These are phyloP conservation scores for Penicillium bovifimosum DNA, from an alignment of 495 filamentous ascomycete species.

Conservation along the genomic window DNA sequence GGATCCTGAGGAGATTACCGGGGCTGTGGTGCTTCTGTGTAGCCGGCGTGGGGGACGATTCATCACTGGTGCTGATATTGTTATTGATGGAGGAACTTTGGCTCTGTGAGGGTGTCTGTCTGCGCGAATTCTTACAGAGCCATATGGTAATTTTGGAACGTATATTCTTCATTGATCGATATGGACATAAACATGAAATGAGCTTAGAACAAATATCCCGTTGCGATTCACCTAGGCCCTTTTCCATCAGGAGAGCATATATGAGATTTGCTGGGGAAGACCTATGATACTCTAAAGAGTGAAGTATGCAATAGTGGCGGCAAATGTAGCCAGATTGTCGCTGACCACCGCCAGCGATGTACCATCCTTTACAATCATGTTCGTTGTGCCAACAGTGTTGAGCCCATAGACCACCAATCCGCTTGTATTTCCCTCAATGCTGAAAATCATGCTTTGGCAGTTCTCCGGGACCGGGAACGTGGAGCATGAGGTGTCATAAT, in stretches of 20 bases:
- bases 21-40: conserved; percentile 69
- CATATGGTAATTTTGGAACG: too few species aligned
- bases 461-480: conserved; percentile 38
- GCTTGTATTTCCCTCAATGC: conserved; percentile 40
- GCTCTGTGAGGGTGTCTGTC: conserved; percentile 28
- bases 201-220: conserved; percentile 22
- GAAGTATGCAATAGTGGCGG: conserved; percentile 49
- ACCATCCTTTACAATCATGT: conserved; percentile 46
- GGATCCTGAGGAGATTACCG: conserved; percentile 69
- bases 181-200: background rate
- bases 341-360: conserved; percentile 41
- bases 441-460: conserved; percentile 61
- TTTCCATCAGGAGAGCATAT: too few species aligned
- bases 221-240: too few species aligned
- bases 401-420: conserved; percentile 41
- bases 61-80: conserved; percentile 74
- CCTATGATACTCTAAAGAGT: conserved; percentile 9
- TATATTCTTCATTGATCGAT: too few species aligned
- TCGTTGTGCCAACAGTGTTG: conserved; percentile 44
- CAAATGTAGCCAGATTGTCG: conserved; percentile 52
- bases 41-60: conserved; percentile 62
- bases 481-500: conserved; percentile 46
- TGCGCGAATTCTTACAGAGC: too few species aligned
- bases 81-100: conserved; percentile 40
- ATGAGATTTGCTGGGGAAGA: background rate